phyloP scores from a whole-genome alignment of 1,284 basidiomycete species.

The Amylostereum areolatum region DNA sequence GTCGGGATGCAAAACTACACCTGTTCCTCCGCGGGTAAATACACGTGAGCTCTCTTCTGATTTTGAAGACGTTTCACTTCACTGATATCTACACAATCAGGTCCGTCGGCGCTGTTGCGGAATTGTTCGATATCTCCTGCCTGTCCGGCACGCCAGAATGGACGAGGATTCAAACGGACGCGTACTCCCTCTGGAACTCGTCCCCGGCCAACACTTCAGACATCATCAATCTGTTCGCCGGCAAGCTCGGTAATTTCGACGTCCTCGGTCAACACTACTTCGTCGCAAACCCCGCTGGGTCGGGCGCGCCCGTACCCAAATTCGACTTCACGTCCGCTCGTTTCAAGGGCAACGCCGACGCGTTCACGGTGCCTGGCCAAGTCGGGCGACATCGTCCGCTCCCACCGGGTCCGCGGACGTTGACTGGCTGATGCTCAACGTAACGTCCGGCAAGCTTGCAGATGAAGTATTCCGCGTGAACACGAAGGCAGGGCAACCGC shows the following conservation, averaged over 20 bases:
- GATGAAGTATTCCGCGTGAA: conserved; percentile 30
- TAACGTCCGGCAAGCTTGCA: conserved; percentile 26
- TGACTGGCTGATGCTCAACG: conserved; percentile 32
- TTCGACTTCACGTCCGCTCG: conserved; percentile 26
- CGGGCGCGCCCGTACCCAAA: conserved; percentile 17
- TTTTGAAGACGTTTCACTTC: neutral
- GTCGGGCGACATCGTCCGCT: conserved; percentile 19
- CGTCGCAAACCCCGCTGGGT: conserved; percentile 16
- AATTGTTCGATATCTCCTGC: conserved; percentile 36
- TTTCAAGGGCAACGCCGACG: conserved; percentile 16
- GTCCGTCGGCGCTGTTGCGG: conserved; percentile 27
- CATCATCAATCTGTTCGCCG: conserved; percentile 1
- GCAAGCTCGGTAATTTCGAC: conserved; percentile 2
- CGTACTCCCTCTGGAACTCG: conserved; percentile 2
- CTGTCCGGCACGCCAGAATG: conserved; percentile 15
- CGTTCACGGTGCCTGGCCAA: conserved; percentile 22
- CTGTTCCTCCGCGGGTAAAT: conserved; percentile 22
- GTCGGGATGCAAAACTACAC: conserved; percentile 31
- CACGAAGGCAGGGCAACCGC: conserved; percentile 34
- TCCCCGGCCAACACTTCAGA: conserved; percentile 4
- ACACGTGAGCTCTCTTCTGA: conserved; percentile 16
- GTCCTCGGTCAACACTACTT: conserved; percentile 30
- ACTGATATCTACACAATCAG: conserved; percentile 11
- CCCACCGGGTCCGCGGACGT: conserved; percentile 26
- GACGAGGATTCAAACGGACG: conserved; percentile 3